phyloP scores from a whole-genome alignment of 2,329 filamentous ascomycete species.

The Alternaria conjuncta region DNA sequence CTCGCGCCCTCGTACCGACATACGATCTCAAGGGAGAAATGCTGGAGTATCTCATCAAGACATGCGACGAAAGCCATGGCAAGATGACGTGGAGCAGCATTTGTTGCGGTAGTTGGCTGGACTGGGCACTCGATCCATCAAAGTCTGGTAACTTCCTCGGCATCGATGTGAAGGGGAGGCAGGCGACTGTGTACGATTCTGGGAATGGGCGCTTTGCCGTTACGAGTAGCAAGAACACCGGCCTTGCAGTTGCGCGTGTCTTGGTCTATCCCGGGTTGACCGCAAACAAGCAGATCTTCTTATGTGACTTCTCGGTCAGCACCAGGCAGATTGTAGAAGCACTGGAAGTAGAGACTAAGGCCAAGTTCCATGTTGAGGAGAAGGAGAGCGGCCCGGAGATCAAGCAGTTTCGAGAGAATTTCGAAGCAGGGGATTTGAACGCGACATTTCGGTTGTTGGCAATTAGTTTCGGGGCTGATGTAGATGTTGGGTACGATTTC shows the following conservation, averaged over 20 bases:
- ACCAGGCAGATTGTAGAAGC: slow-evolving; percentile 17
- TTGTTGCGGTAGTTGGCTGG: slow-evolving; percentile 31
- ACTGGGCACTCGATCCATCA: slow-evolving; percentile 28
- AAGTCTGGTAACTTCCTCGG: slow-evolving; percentile 28
- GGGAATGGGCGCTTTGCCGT: slow-evolving; percentile 21
- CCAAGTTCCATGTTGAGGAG: slow-evolving; percentile 19
- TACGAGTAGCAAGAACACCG: slow-evolving; percentile 27
- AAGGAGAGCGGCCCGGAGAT: slow-evolving; percentile 15
- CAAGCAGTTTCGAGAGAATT: slow-evolving; percentile 9
- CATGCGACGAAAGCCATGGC: slow-evolving; percentile 21
- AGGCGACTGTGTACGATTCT: slow-evolving; percentile 28
- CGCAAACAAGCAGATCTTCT: slow-evolving; percentile 31
- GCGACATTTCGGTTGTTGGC: slow-evolving; percentile 25
- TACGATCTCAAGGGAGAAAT: slow-evolving; percentile 46
- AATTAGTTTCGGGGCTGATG: slow-evolving; percentile 27
- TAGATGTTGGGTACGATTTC: slow-evolving; percentile 32
- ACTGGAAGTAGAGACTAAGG: slow-evolving; percentile 20
- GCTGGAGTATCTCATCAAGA: slow-evolving; percentile 43
- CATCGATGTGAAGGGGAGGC: slow-evolving; percentile 25
- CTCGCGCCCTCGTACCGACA: slow-evolving; percentile 41
- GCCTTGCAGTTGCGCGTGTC: slow-evolving; percentile 21
- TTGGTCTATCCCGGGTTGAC: slow-evolving; percentile 13
- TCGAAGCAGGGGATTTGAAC: slow-evolving; percentile 24
- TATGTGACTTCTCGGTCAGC: slow-evolving; percentile 26
- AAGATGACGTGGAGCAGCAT: slow-evolving; percentile 28